Evolutionary conservation across 495 filamentous ascomycete species (phyloP), one percentile per base, ranked within the genome.

Genomic region (Trichodelitschia bisporula): DNA sequence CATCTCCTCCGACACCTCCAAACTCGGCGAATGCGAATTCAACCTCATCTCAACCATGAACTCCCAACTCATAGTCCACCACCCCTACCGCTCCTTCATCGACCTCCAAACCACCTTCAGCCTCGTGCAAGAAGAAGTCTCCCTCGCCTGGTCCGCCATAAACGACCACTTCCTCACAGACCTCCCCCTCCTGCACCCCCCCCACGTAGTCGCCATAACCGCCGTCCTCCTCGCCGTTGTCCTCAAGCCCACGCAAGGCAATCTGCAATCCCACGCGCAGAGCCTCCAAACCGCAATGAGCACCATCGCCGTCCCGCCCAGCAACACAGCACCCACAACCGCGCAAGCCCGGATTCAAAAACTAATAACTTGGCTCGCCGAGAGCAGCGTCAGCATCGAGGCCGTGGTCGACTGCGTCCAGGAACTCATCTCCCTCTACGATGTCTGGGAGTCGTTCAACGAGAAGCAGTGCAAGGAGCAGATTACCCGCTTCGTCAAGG

Each of bases 151-250:
- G 65, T 76, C 68, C 3, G 67, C 93, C 37, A 77, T 97, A 55
- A 95, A 95, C 51, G 86, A 97, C 47, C 77, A 82, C 42, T 95
- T 86, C 49, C 66, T 91, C 49, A 95, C 86, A 4, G 89, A 95
- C 45, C 58, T 95, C 16, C 79, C 86, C 3, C 56, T 97, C 16
- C 55, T 92, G 6, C 73, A 82, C 46, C 63, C 86, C 13, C 86
- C 86, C 25, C 86, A 95, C 46, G 59, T 82, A 27, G 76, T 95
- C 39, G 83, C 82, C 4, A 61, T 93, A 19, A 86, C 82, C 37
- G 78, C 89, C 17, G 79, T 93, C 27, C 63, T 93, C 36, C 57
- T 95, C 10, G 69, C 80, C 5, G 61, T 93, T 17, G 72, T 86
- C 4, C 62, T 91, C 36, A 67, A 69, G 36, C 53, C 76, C 6